Conservation (phyloP, 805 yeast species). For the Barnettozyma siamensis region DNA sequence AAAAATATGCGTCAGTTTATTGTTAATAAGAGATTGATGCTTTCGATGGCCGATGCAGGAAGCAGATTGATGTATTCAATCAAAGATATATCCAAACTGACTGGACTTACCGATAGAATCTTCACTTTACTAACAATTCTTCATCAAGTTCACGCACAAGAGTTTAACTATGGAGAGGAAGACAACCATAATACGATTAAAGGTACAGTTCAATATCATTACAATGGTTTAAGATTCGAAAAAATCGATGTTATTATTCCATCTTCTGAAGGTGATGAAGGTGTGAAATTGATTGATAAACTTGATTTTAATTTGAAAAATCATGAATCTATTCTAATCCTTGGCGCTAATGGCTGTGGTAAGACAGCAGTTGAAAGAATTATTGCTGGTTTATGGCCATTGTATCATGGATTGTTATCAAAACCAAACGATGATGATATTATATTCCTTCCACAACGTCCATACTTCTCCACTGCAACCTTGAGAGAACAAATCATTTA, state of each 20-base stretch:
- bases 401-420: slow-evolving; percentile 75
- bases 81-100: slow-evolving; percentile 83
- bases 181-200: slow-evolving; percentile 47
- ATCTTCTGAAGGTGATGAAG: slow-evolving; percentile 51
- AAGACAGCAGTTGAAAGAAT: slow-evolving; percentile 82
- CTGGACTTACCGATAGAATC: slow-evolving; percentile 86
- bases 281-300: slow-evolving; percentile 54
- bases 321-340: slow-evolving; percentile 61
- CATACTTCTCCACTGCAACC: slow-evolving; percentile 78
- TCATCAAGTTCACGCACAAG: slow-evolving; percentile 71
- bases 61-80: slow-evolving; percentile 91
- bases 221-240: slow-evolving; percentile 76
- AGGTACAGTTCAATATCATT: slow-evolving; percentile 77
- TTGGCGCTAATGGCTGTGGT: slow-evolving; percentile 89
- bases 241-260: slow-evolving; percentile 81
- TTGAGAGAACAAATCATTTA: slow-evolving; percentile 88
- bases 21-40: slow-evolving; percentile 84
- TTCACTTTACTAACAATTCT: slow-evolving; percentile 69
- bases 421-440: slow-evolving; percentile 70
- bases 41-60: slow-evolving; percentile 92
- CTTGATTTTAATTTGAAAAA: slow-evolving; percentile 49
- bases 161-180: slow-evolving; percentile 35
- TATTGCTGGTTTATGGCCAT: slow-evolving; percentile 88
- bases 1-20: slow-evolving; percentile 81
- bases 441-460: slow-evolving; percentile 77